phyloP scores from a whole-genome alignment of 495 filamentous ascomycete species.

The Barbatosphaeria neglecta region DNA sequence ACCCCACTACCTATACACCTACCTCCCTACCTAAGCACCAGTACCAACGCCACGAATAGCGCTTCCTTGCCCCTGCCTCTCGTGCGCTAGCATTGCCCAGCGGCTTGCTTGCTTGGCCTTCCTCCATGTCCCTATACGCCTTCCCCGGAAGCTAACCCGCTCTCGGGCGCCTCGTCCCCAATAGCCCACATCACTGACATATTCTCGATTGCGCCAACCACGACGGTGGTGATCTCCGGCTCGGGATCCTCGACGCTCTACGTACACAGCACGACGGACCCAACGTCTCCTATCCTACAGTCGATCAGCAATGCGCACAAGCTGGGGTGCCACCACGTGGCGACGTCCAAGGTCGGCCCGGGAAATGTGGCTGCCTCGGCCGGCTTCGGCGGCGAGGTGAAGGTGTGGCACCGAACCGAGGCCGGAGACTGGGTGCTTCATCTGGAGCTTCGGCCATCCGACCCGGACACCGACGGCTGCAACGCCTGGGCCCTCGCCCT shows the following conservation, averaged over 20 bases:
- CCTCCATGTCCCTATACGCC: not conserved
- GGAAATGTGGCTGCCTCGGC: constrained; percentile 65
- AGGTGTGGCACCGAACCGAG: constrained; percentile 58
- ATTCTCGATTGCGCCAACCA: constrained; percentile 77
- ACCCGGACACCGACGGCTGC: constrained; percentile 41
- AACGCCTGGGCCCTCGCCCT: constrained; percentile 81
- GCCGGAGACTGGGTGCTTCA: constrained; percentile 38
- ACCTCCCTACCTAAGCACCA: not conserved
- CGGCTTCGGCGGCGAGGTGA: constrained; percentile 79
- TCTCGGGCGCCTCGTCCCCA: not conserved
- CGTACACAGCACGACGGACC: constrained; percentile 57
- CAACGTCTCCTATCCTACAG: constrained; percentile 65
- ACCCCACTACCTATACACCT: too few species aligned
- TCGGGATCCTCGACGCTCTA: constrained; percentile 72
- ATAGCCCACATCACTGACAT: constrained; percentile 79
- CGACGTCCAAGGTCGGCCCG: constrained; percentile 43
- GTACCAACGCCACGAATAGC: not conserved
- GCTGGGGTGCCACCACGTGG: constrained; percentile 81
- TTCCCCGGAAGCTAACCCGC: not conserved
- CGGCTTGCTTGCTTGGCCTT: not conserved
- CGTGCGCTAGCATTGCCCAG: not conserved
- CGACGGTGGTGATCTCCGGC: constrained; percentile 62
- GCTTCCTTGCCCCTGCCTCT: not conserved
- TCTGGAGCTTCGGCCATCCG: constrained; percentile 19
- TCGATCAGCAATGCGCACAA: constrained; percentile 65